phyloP scores from a whole-genome alignment of 306 rosid genomes.

The Senna siamea region DNA sequence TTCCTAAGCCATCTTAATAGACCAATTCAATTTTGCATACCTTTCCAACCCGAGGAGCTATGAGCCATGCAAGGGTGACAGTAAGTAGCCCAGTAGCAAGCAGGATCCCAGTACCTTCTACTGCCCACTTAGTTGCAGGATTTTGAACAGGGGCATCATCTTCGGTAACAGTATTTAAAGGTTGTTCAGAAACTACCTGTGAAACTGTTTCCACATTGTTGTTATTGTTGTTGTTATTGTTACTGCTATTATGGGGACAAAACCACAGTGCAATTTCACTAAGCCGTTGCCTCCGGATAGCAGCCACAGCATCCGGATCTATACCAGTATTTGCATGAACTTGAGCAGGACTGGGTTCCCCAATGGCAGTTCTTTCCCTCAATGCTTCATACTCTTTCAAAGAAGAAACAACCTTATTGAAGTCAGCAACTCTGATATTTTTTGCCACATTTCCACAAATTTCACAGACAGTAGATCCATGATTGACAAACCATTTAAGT shows the following conservation, averaged over 20 bases:
- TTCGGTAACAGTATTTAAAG: slow-evolving; percentile 56
- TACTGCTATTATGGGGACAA: slow-evolving; percentile 62
- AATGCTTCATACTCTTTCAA: slow-evolving; percentile 83
- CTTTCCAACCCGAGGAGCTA: slow-evolving; percentile 98
- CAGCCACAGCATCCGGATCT: slow-evolving; percentile 98
- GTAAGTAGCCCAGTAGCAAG: slow-evolving; percentile 98
- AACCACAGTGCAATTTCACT: slow-evolving; percentile 94
- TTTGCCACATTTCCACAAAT: slow-evolving; percentile 79
- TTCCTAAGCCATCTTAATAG: not conserved
- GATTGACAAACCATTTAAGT: slow-evolving; percentile 94
- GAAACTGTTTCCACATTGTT: slow-evolving; percentile 59
- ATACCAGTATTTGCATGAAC: slow-evolving; percentile 52
- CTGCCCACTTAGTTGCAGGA: slow-evolving; percentile 89
- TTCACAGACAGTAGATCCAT: slow-evolving; percentile 94
- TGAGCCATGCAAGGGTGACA: slow-evolving; percentile 88
- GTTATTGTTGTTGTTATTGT: slow-evolving; percentile 43
- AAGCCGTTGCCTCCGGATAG: slow-evolving; percentile 86
- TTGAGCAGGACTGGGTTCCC: slow-evolving; percentile 64
- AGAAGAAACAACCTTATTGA: slow-evolving; percentile 71
- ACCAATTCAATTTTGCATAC: slow-evolving; percentile 47
- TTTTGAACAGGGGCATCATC: slow-evolving; percentile 63
- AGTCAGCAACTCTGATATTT: slow-evolving; percentile 74
- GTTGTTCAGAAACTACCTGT: slow-evolving; percentile 67
- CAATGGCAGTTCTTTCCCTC: slow-evolving; percentile 85
- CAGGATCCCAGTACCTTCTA: slow-evolving; percentile 88